Percentiles rank a stretch among this genome's conserved stretches.
These are phyloP conservation scores for Magnusiomyces suaveolens DNA, from an alignment of 1,139 yeast genomes.

Conservation along the genomic window DNA sequence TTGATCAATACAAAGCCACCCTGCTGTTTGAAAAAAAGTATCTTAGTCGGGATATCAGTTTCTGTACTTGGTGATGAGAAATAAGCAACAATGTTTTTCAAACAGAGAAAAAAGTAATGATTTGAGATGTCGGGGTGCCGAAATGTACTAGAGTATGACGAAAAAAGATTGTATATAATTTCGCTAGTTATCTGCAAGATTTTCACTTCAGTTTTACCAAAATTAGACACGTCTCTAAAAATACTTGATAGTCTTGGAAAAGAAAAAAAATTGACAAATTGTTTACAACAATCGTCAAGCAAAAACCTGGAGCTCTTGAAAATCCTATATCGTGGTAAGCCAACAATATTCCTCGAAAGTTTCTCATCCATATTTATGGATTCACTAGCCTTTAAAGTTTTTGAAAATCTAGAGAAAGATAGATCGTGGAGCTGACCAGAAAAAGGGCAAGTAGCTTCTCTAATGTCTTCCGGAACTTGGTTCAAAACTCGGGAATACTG, in stretches of 20 bases:
- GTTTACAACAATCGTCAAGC: background rate
- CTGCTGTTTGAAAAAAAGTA: conserved; percentile 27
- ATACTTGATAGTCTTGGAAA: background rate
- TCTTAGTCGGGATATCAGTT: background rate
- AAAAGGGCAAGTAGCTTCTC: conserved; percentile 18
- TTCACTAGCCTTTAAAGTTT: conserved; percentile 21
- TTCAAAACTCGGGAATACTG: conserved; percentile 21
- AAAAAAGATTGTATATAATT: conserved; percentile 24
- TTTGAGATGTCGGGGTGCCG: conserved; percentile 5
- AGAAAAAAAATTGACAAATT: background rate
- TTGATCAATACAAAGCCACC: conserved; percentile 26
- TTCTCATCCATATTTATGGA: conserved; percentile 24
- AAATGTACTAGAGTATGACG: conserved; percentile 4
- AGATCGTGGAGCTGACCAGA: too few relatives aligned
- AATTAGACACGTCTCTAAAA: background rate
- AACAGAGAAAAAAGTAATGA: background rate
- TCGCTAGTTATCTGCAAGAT: conserved; percentile 22
- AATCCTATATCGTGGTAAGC: background rate
- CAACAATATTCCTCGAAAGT: conserved; percentile 11
- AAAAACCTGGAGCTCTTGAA: conserved; percentile 4
- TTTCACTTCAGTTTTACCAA: conserved; percentile 10
- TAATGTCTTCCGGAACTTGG: conserved; percentile 11
- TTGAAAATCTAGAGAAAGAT: too few relatives aligned
- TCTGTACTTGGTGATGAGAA: background rate
- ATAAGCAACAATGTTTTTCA: background rate